Base-by-base conservation (phyloP, 306 rosid species). In the Pterocarpus macrocarpus region DNA sequence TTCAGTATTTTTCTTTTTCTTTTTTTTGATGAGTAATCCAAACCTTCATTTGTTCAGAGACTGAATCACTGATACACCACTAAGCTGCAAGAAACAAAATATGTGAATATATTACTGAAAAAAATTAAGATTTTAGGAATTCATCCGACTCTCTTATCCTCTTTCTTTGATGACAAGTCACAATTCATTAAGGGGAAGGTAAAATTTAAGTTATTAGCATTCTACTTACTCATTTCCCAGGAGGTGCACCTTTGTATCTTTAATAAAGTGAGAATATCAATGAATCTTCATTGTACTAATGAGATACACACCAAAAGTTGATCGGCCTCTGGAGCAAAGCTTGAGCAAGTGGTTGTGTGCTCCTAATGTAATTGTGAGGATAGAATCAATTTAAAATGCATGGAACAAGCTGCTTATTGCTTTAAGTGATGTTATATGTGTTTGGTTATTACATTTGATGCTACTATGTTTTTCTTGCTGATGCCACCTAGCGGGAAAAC, bases 51-150 rank as follows among this genome's bases (percentile, higher is more conserved):
- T 72, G 32, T 28, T 15, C 16, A 14, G 15, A 7, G 16, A 5
- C 61, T 55, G 61, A 55, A 55, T 55, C 58, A 52, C 33, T 66
- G 36, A 64, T 75, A 43, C 49, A 75, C 16, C 11, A 41, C 28
- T 44, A 44, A 64, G 34, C 36, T 81, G 22, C 30, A 12, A 61
- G n/a, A 56, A 47, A 57, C 43, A 16, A 59, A 47, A 7, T 45
- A 41, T 68, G 39, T 36, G 65, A 62, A 49, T 13, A 62, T 62
- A 14, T 62, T 47, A 30, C 39, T 14, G 30, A 58, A 1, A 69
- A 55, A 73, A 49, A 35, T 53, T 15, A 56, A 36, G 11, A 15
- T 5, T 47, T 32, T 67, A 5, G 56, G 43, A 75, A 22, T 22
- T 22, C 28, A 22, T 22, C 28, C 28, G 28, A 22, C 28, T 1